phyloP scores from a whole-genome alignment of 2,329 filamentous ascomycete species.

The Botryotinia globosa region DNA sequence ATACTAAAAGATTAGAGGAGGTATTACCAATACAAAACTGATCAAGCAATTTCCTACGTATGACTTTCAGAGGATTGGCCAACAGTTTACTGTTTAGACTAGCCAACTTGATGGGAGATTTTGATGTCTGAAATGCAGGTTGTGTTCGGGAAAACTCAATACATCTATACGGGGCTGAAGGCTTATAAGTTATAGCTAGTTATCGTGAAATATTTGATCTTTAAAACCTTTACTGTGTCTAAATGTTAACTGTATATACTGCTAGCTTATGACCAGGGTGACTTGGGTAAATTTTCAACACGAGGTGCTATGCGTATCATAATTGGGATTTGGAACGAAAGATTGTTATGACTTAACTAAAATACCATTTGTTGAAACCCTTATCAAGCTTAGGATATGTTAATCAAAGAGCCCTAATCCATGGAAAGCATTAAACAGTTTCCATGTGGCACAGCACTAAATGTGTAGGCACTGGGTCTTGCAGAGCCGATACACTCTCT shows the following conservation, averaged over 20 bases:
- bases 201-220: neutral
- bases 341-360: fast-evolving
- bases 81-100: too few relatives aligned
- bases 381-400: neutral
- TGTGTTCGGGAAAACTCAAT: too few relatives aligned
- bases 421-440: neutral
- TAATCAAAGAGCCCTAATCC: too few relatives aligned
- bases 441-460: neutral
- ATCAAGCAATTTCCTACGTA: too few relatives aligned
- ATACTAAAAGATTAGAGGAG: neutral
- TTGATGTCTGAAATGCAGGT: too few relatives aligned
- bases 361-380: fast-evolving
- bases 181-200: too few relatives aligned
- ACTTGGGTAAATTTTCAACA: neutral
- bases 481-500: neutral
- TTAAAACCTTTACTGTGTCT: neutral
- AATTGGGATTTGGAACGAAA: neutral
- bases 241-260: neutral
- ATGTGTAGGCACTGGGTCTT: neutral
- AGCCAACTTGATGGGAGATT: too few relatives aligned
- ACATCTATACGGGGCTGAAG: neutral
- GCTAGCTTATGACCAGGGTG: neutral
- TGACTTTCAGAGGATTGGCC: too few relatives aligned
- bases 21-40: neutral
- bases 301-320: neutral